Evolutionary conservation across 495 filamentous ascomycete genomes (phyloP), one percentile per base, ranked within the genome.

Genomic region (Neurospora tetraspora): DNA sequence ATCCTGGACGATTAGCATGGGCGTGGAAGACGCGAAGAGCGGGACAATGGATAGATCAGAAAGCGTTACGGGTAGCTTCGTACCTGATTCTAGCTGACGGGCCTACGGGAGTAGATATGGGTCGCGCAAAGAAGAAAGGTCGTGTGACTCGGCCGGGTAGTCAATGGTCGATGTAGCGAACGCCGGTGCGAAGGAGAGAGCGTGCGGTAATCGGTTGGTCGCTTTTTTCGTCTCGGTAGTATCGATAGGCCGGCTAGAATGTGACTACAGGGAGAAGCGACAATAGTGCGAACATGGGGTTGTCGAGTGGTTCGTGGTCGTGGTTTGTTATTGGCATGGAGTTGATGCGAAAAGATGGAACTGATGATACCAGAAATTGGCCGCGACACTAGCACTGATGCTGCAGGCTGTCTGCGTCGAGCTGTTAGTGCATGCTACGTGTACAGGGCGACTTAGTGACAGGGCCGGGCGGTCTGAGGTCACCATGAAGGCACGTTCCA

Each of bases 1-100:
- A 74, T 86, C 85, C 74, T 86, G 76, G 75, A 86, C 77, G 74
- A 86, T 85, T 80, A 86, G 83, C 83, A 87, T 80, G 72, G 73
- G 69, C 42, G 69, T 39, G 71, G 71, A 69, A 69, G 37, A 71
- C 23, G 72, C 47, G 72, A 61, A 70, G 47, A 45, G 18, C 42
- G 16, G 18, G 42, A 9, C 18, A 45, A 8, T 40, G 18, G 7
- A 31, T 12, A 31, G 3, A 47, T 10, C 43, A n/a, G n/a, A 47
- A 27, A 27, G 5, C 5, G 20, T 59, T 20, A 34, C 27, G 53
- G 14, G 6, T 65, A 65, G 53, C 53, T 31, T 65, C 53, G 27
- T 18, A 65, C 53, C 53, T 65, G 14, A 16, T 65, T 34, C 6
- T 16, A 8, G 53, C 6, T 36, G 53, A 27, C 7, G 53, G 53